phyloP scores from a whole-genome alignment of 306 rosid genomes.

The Cicer arietinum region DNA sequence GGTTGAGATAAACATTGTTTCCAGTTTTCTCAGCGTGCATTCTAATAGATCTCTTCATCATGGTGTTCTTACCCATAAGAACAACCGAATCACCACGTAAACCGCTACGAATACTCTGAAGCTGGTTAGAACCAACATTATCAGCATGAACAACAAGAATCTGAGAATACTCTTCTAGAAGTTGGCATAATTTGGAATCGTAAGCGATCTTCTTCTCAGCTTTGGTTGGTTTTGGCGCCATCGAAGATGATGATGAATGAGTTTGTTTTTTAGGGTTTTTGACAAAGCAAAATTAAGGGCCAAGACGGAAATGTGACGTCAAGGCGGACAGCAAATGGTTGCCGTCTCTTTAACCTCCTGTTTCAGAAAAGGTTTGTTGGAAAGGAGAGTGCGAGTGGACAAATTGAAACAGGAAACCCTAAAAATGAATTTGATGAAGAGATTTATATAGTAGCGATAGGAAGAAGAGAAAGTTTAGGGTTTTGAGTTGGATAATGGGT shows the following conservation, averaged over 20 bases:
- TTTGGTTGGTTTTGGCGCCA: conserved; percentile 69
- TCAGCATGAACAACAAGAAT: conserved; percentile 84
- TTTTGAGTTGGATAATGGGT: not conserved
- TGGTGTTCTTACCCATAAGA: conserved; percentile 97
- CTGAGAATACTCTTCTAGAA: conserved; percentile 74
- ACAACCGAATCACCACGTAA: conserved; percentile 86
- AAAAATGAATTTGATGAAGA: not conserved
- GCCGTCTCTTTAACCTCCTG: conserved; percentile 78
- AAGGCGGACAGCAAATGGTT: conserved; percentile 71
- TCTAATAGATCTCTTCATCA: conserved; percentile 88
- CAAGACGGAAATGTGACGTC: conserved; percentile 62
- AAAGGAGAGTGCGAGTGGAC: not conserved
- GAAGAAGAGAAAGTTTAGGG: not conserved
- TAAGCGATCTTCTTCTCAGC: conserved; percentile 81
- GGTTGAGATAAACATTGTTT: conserved; percentile 64
- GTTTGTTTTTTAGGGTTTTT: not conserved
- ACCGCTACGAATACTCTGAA: conserved; percentile 79
- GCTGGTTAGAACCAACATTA: conserved; percentile 89
- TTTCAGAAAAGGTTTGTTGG: not conserved
- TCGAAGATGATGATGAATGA: conserved; percentile 18
- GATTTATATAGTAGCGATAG: not conserved
- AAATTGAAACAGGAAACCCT: not conserved
- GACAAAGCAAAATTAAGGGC: conserved; percentile 64
- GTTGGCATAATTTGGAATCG: conserved; percentile 78
- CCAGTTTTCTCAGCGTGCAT: conserved; percentile 79